A percentile compares a stretch with the other conserved stretches of the same genome.
Evolutionary conservation across 768 basidiomycete species (phyloP).

Genomic region (Tulasnella sp.): DNA sequence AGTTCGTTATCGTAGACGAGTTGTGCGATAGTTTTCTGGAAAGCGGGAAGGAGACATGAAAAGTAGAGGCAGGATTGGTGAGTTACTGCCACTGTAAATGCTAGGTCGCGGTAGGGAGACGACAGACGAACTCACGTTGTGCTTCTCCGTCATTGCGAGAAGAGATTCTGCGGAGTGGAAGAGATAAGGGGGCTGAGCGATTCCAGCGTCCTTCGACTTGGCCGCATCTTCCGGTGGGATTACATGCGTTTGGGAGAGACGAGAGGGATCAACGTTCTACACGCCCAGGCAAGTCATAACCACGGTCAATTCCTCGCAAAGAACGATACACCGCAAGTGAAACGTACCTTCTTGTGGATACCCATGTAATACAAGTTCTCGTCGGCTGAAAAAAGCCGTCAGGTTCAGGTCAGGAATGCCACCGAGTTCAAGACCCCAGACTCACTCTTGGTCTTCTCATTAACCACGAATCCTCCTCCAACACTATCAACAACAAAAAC

Average conservation of each 20-base stretch:
- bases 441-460: constrained; percentile 84
- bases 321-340: background rate
- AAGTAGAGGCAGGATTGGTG: background rate
- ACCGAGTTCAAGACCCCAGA: background rate
- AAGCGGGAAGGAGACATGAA: background rate
- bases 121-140: constrained; percentile 60
- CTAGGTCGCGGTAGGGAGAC: background rate
- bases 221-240: background rate
- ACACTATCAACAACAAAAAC: constrained; percentile 47
- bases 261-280: constrained; percentile 67
- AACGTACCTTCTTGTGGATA: constrained; percentile 57
- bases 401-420: background rate
- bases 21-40: constrained; percentile 87
- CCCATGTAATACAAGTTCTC: constrained; percentile 95
- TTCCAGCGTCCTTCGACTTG: background rate
- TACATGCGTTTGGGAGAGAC: constrained; percentile 63
- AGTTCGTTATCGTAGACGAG: constrained; percentile 92
- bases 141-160: constrained; percentile 67
- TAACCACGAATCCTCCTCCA: constrained; percentile 92
- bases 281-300: background rate
- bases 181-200: constrained; percentile 67
- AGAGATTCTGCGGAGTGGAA: constrained; percentile 75
- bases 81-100: background rate
- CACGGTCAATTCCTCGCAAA: background rate
- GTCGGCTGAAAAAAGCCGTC: constrained; percentile 51